phyloP scores from a whole-genome alignment of 2,329 filamentous ascomycete species.

The Stagonosporopsis rhizophila region DNA sequence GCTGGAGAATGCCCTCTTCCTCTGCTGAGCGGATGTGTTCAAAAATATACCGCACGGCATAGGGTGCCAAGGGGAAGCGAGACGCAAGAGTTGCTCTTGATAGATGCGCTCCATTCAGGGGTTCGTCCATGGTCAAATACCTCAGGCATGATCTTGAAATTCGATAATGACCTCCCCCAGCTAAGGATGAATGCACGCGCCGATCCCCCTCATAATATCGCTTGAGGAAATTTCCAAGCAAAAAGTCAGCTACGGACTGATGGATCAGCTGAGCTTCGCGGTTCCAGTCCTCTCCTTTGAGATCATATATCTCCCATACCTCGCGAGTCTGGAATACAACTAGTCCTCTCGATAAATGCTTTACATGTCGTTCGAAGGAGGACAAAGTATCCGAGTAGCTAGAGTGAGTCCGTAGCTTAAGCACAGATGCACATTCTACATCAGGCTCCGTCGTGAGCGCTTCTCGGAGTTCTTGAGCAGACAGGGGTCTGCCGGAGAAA shows the following conservation, averaged over 20 bases:
- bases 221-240: not conserved
- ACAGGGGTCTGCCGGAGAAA: not conserved
- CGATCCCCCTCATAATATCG: too few relatives aligned
- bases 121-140: not conserved
- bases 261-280: not conserved
- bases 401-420: not conserved
- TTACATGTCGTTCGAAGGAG: not conserved
- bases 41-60: not conserved
- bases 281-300: not conserved
- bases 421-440: not conserved
- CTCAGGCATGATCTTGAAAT: not conserved
- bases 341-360: not conserved
- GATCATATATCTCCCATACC: not conserved
- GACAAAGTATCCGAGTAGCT: not conserved
- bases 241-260: not conserved
- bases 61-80: not conserved
- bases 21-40: not conserved
- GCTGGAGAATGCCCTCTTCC: not conserved
- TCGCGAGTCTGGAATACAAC: not conserved
- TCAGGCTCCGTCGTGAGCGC: not conserved
- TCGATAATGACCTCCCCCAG: not conserved
- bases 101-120: not conserved
- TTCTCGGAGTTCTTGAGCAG: not conserved
- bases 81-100: not conserved
- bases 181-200: too few relatives aligned